A percentile compares a stretch with the other conserved stretches of the same genome.
Evolutionary conservation across 2,329 filamentous ascomycete genomes (phyloP).

Genomic region (Trichoderma sp.): DNA sequence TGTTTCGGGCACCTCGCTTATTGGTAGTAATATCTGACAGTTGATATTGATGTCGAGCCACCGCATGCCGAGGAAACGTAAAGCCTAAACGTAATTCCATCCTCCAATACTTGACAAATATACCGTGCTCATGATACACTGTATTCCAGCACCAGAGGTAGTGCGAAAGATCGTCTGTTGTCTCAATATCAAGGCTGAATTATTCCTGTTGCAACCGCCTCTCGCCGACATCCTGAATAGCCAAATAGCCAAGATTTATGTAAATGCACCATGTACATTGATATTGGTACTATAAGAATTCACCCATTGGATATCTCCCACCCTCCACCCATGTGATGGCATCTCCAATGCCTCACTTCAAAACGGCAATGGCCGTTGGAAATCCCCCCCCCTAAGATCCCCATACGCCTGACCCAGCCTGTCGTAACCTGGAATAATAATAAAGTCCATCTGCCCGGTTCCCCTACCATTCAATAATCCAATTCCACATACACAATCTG

Average conservation of each 20-base stretch:
- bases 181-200: background rate
- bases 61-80: background rate
- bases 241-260: background rate
- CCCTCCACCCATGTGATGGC: background rate
- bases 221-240: background rate
- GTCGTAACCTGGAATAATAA: background rate
- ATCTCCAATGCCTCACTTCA: background rate
- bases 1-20: background rate
- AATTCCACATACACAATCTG: background rate
- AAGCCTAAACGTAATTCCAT: background rate
- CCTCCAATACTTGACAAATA: background rate
- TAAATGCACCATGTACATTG: background rate
- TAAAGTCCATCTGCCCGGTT: background rate
- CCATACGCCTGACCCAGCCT: background rate
- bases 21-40: background rate
- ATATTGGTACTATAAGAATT: background rate
- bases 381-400: background rate
- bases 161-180: background rate
- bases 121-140: background rate
- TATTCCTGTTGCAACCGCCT: background rate
- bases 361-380: background rate
- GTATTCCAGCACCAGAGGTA: background rate
- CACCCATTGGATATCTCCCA: background rate
- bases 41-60: background rate
- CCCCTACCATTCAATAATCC: background rate